Evolutionary conservation across 352 stramenopile genomes (phyloP).

Genomic region (Thraustochytrium sp.): DNA sequence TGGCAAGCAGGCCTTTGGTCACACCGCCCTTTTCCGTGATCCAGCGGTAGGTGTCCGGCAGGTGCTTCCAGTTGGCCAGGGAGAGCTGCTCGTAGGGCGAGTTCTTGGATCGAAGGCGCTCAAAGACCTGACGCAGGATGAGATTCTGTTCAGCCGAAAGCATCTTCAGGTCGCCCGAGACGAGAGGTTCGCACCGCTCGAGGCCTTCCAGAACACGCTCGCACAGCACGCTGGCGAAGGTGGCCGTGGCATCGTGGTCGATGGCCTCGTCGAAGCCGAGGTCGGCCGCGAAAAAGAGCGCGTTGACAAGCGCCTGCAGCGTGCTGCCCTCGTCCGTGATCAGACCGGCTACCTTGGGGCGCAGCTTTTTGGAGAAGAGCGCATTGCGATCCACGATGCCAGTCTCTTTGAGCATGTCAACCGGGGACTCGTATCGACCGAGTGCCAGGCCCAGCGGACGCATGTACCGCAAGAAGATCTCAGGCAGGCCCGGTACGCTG

Average conservation of each 20-base stretch:
- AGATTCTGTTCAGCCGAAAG: neutral
- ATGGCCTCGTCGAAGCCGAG: neutral
- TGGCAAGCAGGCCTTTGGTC: neutral
- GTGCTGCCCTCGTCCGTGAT: neutral
- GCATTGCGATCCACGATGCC: neutral
- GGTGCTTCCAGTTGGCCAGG: neutral
- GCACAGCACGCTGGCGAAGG: neutral
- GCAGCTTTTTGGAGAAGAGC: neutral
- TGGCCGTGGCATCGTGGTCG: neutral
- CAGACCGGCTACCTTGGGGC: neutral
- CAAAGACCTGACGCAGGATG: neutral
- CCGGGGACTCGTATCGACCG: neutral
- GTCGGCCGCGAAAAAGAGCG: conserved; percentile 24
- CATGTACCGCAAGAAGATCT: neutral
- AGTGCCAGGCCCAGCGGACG: neutral
- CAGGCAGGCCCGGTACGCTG: neutral
- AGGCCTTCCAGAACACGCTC: neutral
- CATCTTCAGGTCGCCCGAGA: neutral
- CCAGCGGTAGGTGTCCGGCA: neutral
- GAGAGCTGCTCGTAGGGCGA: neutral
- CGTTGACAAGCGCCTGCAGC: neutral
- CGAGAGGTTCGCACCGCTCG: neutral
- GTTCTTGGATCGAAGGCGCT: neutral
- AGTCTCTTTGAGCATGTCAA: conserved; percentile 31
- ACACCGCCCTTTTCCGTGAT: neutral